phyloP scores from a whole-genome alignment of 805 yeast species.

The Torulaspora delbrueckii region DNA sequence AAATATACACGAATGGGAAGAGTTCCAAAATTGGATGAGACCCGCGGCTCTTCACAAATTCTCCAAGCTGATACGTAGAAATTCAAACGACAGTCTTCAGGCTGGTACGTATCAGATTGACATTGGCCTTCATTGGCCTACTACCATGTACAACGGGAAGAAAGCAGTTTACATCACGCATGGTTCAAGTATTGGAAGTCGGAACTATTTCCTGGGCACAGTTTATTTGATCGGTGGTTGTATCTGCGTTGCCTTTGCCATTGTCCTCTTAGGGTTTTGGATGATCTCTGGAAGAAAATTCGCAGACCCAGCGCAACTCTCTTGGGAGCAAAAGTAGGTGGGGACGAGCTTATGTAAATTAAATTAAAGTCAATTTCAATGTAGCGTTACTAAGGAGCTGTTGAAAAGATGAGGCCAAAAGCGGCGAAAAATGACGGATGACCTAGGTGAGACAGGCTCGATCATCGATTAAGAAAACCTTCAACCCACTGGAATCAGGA shows the following conservation, averaged over 20 bases:
- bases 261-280: constrained; percentile 50
- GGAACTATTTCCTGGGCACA: constrained; percentile 65
- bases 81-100: constrained; percentile 49
- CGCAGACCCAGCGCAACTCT: constrained; percentile 65
- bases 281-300: constrained; percentile 61
- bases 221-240: constrained; percentile 75
- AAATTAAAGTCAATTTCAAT: background rate
- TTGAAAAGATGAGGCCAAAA: too few species aligned
- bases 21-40: constrained; percentile 96
- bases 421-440: too few species aligned
- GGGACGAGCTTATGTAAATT: background rate
- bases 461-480: too few species aligned
- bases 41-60: constrained; percentile 69
- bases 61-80: constrained; percentile 60
- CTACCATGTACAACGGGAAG: constrained; percentile 58
- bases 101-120: constrained; percentile 60
- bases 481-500: too few species aligned
- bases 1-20: constrained; percentile 69
- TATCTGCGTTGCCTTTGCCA: constrained; percentile 54
- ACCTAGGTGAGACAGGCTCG: too few species aligned
- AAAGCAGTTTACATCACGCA: constrained; percentile 66
- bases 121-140: constrained; percentile 78
- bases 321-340: constrained; percentile 50
- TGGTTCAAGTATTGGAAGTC: constrained; percentile 70
- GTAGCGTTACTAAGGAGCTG: too few species aligned